Conservation (phyloP, 2,329 filamentous ascomycete genomes). For the Aspergillus terreus region DNA sequence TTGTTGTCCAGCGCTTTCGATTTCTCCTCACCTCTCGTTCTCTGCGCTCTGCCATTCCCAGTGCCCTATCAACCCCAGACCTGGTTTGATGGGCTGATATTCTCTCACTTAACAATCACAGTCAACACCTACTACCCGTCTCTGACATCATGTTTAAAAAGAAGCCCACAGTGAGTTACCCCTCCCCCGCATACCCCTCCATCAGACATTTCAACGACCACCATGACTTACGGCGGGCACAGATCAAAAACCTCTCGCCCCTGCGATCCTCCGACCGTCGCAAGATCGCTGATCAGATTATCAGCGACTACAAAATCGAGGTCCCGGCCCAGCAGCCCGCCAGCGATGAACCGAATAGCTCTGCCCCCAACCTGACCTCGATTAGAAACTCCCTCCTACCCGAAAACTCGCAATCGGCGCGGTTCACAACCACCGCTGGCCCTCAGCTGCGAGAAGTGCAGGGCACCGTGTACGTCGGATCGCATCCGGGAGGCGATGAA, state of each 20-base stretch:
- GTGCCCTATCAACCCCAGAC: neutral
- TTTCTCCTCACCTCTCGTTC: neutral
- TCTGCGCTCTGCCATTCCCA: neutral
- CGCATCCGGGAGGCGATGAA: slow-evolving; percentile 54
- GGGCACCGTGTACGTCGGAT: slow-evolving; percentile 63
- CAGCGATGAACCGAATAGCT: slow-evolving; percentile 40
- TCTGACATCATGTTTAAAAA: slow-evolving; percentile 57
- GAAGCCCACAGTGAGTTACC: slow-evolving; percentile 51
- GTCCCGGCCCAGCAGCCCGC: slow-evolving; percentile 36
- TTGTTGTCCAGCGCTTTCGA: neutral
- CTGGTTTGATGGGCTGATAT: neutral
- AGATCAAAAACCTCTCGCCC: slow-evolving; percentile 65
- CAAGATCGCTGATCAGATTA: slow-evolving; percentile 65
- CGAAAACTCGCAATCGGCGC: slow-evolving; percentile 59
- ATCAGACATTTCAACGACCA: neutral
- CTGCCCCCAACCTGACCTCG: slow-evolving; percentile 45
- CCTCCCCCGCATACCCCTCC: slow-evolving; percentile 27
- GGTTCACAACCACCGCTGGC: slow-evolving; percentile 63
- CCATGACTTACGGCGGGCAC: slow-evolving; percentile 5
- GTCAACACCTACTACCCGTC: too few species aligned
- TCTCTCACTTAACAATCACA: too few species aligned
- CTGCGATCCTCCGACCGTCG: slow-evolving; percentile 65
- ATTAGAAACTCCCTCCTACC: slow-evolving; percentile 60
- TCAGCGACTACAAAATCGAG: slow-evolving; percentile 56
- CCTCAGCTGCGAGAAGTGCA: slow-evolving; percentile 59